Conservation (phyloP, 192 early-diverging fungal genomes). For the Podila minutissima region DNA sequence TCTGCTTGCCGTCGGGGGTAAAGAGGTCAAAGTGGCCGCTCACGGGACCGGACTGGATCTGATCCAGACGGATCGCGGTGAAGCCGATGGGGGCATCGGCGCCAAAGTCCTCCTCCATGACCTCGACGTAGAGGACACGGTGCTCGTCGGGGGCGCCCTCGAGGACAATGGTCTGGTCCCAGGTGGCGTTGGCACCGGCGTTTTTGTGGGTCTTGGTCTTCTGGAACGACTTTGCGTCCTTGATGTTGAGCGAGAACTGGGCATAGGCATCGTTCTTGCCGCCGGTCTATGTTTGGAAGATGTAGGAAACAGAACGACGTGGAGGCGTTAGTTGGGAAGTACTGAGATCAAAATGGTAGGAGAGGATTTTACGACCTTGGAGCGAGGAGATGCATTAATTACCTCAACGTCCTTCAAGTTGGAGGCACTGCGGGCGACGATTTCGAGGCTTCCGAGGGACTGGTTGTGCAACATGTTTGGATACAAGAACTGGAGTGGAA, state of each 20-base stretch:
- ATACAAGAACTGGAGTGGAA: background rate
- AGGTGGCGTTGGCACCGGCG: constrained; percentile 31
- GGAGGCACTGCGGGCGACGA: constrained; percentile 10
- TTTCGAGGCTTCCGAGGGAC: background rate
- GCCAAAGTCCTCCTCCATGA: constrained; percentile 47
- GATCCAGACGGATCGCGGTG: constrained; percentile 51
- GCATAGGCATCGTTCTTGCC: constrained; percentile 56
- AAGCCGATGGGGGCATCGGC: constrained; percentile 49
- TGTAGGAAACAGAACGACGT: background rate
- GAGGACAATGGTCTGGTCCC: constrained; percentile 50
- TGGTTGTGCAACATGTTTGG: constrained; percentile 11
- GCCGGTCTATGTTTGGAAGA: background rate
- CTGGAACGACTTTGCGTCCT: constrained; percentile 35
- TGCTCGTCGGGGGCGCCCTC: constrained; percentile 21
- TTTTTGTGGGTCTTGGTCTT: constrained; percentile 50
- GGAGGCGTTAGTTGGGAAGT: background rate
- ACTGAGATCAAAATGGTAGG: background rate
- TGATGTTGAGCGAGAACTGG: constrained; percentile 37
- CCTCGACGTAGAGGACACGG: constrained; percentile 45
- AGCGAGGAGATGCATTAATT: background rate
- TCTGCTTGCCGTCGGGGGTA: constrained; percentile 29
- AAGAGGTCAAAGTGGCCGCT: constrained; percentile 48
- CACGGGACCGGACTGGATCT: constrained; percentile 29
- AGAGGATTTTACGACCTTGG: background rate
- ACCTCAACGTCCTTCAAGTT: constrained; percentile 23